Conservation (phyloP, 495 filamentous ascomycete species). For the Neurospora sublineolata region DNA sequence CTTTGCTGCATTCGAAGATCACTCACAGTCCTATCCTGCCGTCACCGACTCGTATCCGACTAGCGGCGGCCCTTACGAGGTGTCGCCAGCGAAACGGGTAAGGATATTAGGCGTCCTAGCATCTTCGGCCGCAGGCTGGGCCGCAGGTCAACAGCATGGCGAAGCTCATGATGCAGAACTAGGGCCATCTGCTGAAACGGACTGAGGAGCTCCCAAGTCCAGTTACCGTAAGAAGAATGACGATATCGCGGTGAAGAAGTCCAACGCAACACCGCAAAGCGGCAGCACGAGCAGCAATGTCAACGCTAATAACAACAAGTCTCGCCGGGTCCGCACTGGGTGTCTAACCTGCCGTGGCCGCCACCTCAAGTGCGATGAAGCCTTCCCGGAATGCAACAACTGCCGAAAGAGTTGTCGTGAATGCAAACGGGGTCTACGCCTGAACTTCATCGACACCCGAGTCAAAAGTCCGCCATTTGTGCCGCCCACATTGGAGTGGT, state of each 20-base stretch:
- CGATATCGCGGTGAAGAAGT: constrained; percentile 3
- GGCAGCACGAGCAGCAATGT: constrained; percentile 11
- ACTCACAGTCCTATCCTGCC: not conserved
- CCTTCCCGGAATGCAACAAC: constrained; percentile 65
- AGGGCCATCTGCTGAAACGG: not conserved
- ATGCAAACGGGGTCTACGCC: constrained; percentile 75
- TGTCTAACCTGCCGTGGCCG: constrained; percentile 69
- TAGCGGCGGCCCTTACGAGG: not conserved
- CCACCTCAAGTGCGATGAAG: constrained; percentile 66
- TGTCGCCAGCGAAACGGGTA: not conserved
- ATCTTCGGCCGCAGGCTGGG: not conserved
- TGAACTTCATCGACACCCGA: constrained; percentile 88
- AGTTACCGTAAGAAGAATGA: constrained; percentile 6
- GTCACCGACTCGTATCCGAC: not conserved
- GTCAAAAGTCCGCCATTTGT: constrained; percentile 57
- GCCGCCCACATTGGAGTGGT: constrained; percentile 52
- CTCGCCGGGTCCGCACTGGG: constrained; percentile 61
- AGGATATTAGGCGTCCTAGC: not conserved
- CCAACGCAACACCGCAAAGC: not conserved
- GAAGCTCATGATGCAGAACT: not conserved
- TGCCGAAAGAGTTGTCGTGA: constrained; percentile 77
- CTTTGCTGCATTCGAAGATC: not conserved
- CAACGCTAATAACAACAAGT: constrained; percentile 36
- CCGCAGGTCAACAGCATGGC: not conserved
- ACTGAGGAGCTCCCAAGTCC: not conserved